Evolutionary conservation across 2,329 filamentous ascomycete species (phyloP).

Genomic region (Exophiala aquamarina): DNA sequence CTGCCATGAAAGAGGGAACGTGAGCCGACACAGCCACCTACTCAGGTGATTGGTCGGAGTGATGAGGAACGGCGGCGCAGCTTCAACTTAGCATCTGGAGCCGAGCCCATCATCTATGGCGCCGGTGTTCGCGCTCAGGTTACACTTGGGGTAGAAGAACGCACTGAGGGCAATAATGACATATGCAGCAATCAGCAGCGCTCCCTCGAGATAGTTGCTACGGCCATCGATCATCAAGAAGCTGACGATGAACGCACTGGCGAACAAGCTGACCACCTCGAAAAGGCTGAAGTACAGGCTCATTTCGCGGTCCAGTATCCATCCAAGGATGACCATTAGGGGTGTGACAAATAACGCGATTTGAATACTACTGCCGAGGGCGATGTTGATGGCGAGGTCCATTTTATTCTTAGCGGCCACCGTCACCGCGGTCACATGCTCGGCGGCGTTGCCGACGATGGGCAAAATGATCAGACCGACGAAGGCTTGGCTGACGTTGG

Average conservation of each 20-base stretch:
- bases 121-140: conserved; percentile 27
- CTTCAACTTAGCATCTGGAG: no score
- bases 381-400: conserved; percentile 72
- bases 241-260: conserved; percentile 82
- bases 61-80: no score
- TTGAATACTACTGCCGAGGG: conserved; percentile 70
- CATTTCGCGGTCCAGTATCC: conserved; percentile 68
- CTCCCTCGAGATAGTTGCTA: conserved; percentile 81
- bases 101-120: conserved; percentile 11
- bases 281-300: conserved; percentile 84
- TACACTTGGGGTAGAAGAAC: conserved; percentile 62
- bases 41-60: no score
- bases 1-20: no score
- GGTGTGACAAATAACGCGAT: conserved; percentile 71
- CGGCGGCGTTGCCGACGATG: conserved; percentile 71
- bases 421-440: conserved; percentile 70
- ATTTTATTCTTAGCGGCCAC: conserved; percentile 75
- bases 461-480: conserved; percentile 72
- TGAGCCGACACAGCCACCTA: no score
- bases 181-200: conserved; percentile 64
- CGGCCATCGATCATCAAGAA: conserved; percentile 82
- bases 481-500: conserved; percentile 62
- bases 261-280: conserved; percentile 83
- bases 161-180: conserved; percentile 67
- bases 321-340: conserved; percentile 69